Evolutionary conservation across 2,329 filamentous ascomycete genomes (phyloP), one percentile per base, ranked within the genome.

Genomic region (Coniella lustricola): DNA sequence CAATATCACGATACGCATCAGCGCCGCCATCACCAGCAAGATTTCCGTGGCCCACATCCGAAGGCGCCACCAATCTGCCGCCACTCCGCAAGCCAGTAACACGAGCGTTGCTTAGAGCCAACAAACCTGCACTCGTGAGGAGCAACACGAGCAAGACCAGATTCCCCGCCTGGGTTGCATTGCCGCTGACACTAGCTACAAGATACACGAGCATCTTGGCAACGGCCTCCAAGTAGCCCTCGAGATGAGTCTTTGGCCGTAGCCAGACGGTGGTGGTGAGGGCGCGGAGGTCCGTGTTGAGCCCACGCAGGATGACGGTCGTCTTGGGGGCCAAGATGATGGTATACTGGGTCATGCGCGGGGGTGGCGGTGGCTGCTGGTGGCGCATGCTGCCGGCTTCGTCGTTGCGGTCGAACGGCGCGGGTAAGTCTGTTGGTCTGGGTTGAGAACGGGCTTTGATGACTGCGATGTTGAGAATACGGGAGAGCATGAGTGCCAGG

Each of bases 181-280:
- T 82, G 10, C 72, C 75, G 49, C 74, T 72, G 17, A 81, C 60
- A 2, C 73, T 71, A 5, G 76, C 77, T 37, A 75, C 74, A 3
- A 79, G 56, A 57, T 80, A 84, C 3, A 82, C 77, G 48, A 79
- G 65, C 40, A 83, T 55, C 54, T 79, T 81, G 9, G 77, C 72
- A 1, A 64, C 58, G 0, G 76, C 75, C 52, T 75, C 73, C 45
- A 77, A 61, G 55, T 73, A 76, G 25, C 72, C 68, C 54, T 82
- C 74, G 2, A 70, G 40, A 21, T 67, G 62, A 0, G 73, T 77
- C 59, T 75, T 72, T 34, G 71, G 64, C 10, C 71, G 67, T 39
- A 84, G 61, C 79, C 79, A 84, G 22, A 69, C 57, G 3, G 75
- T 73, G 3, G 75, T 72, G 1, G 79, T 82, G 35, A 83, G 69